Base-by-base conservation (phyloP, 129 eudicot genomes). In the Cynara cardunculus region DNA sequence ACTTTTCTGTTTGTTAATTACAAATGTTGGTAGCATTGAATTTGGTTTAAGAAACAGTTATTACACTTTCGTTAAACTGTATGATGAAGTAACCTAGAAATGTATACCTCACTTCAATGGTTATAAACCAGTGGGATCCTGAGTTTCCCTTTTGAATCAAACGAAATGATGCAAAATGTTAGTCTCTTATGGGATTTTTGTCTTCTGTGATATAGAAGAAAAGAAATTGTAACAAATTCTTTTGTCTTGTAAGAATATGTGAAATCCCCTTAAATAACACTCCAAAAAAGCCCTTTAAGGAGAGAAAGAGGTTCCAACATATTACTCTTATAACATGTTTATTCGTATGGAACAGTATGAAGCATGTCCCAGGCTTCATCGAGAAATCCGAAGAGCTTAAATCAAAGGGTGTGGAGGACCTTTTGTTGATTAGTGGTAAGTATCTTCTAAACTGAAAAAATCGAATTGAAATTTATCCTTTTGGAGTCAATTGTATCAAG, bases 351-450 rank as follows among this genome's bases (percentile, higher is more conserved):
- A 24, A 35, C 74, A 93, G 98, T 71, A 67, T 81, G 90, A 86
- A 94, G 78, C 98, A 94, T 82, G 97, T 94, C 26, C 97, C 98
- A 0, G 91, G 96, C 19, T 94, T 94, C 84, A 85, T 94, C 46
- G 97, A 94, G 90, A 90, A 89, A 69, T 89, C 97, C 0, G 97
- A 90, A 78, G 94, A 90, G 85, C 83, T 94, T 70, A 89, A 90
- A 80, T 74, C 94, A 0, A 94, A 94, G 87, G 98, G 98, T 46
- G 98, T 94, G 18, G 91, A 80, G 19, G 97, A 92, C 61, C 86
- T 94, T 75, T 34, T 92, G 77, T 86, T 93, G 78, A 83, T 94
- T 37, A 90, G 96, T 78, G 98, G 98, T 91, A 84, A 69, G 72
- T 22, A 30, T 27, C 56, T 24, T 74, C 24, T 71, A 19, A 1